Conservation (phyloP, 345 rosid species). For the Pistacia vera region DNA sequence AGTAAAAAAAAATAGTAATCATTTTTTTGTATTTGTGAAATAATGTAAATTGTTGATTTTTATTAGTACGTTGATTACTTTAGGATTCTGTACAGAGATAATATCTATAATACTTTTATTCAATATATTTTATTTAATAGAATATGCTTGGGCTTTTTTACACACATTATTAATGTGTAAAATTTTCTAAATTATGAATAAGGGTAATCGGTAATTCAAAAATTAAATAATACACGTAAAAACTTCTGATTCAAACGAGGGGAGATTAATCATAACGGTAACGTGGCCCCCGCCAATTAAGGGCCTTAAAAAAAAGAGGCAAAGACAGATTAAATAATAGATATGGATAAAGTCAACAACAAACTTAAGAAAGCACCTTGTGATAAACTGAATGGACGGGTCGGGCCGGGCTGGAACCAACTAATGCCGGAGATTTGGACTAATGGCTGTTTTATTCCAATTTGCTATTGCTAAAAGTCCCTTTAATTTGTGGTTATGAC, state of each 20-base stretch:
- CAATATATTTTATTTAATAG: no score
- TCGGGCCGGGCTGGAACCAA: not conserved
- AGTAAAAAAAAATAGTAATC: no score
- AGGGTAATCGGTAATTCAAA: not conserved
- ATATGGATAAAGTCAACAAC: conserved; percentile 25
- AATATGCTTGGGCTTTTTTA: no score
- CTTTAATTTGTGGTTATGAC: not conserved
- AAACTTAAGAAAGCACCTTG: not conserved
- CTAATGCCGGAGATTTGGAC: conserved; percentile 14
- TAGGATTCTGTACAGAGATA: no score
- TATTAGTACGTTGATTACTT: no score
- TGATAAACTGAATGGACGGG: not conserved
- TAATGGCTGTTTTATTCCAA: conserved; percentile 13
- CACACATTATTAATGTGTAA: no score
- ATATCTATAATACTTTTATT: no score
- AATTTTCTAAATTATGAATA: no score
- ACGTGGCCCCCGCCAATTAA: conserved; percentile 39
- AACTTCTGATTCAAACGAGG: conserved; percentile 6
- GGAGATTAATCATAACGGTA: conserved; percentile 45
- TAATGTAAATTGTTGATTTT: no score
- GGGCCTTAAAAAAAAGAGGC: conserved; percentile 1
- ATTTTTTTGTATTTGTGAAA: no score
- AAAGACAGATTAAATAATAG: not conserved
- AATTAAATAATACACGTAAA: not conserved
- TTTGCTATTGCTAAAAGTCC: not conserved